Conservation (phyloP, 2,329 filamentous ascomycete species). For the Cladophialophora yegresii region DNA sequence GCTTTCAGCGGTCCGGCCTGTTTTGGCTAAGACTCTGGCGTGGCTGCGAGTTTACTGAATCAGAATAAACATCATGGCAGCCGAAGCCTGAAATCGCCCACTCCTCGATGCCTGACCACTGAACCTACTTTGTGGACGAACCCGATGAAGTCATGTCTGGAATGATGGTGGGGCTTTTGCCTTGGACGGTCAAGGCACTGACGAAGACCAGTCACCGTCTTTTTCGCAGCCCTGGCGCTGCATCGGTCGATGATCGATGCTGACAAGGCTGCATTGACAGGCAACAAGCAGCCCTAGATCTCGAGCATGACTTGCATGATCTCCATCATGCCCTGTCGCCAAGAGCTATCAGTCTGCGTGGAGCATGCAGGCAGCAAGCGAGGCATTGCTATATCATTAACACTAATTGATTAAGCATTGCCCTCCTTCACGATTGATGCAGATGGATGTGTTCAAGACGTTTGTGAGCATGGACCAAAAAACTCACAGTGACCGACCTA, state of each 20-base stretch:
- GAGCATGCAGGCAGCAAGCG: neutral
- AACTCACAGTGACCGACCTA: neutral
- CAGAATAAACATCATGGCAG: neutral
- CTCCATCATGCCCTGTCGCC: neutral
- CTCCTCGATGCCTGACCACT: neutral
- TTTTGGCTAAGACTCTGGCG: too few species aligned
- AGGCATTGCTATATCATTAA: constrained; percentile 1
- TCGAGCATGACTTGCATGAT: constrained; percentile 16
- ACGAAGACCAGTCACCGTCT: neutral
- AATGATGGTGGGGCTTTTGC: neutral
- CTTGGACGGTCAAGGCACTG: neutral
- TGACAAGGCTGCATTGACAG: constrained; percentile 3
- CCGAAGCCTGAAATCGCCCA: neutral
- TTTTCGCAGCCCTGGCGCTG: neutral
- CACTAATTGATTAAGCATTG: constrained; percentile 9
- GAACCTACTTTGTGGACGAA: neutral
- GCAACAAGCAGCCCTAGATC: neutral
- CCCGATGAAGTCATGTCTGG: neutral
- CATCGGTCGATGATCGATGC: neutral
- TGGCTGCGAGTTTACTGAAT: neutral
- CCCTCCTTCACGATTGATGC: neutral
- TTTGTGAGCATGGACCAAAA: neutral
- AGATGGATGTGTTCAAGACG: neutral
- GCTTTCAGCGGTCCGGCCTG: neutral
- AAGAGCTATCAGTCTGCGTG: neutral